Evolutionary conservation across 2,329 filamentous ascomycete species (phyloP), one percentile per base, ranked within the genome.

Genomic region (Ophiostoma sp.): DNA sequence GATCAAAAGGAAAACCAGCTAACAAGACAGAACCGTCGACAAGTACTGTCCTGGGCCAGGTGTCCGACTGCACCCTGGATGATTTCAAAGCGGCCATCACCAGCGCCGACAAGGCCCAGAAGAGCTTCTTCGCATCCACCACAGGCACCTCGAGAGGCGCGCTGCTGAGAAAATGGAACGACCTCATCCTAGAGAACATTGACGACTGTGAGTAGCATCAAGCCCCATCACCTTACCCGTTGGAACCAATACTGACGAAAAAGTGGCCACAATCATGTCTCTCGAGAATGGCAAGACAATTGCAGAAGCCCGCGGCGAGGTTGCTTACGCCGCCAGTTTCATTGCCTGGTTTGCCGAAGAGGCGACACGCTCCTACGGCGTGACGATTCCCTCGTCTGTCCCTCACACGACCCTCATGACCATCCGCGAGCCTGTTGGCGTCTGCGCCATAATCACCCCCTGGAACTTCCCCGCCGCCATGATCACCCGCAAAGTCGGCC

Each of bases 381-480:
- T 93, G 77, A 92, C 90, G 19, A 94, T 95, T 76, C 89, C 90
- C 15, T 87, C 91, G 12, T 90, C 88, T 6, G 84, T 92, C 1
- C 85, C 91, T 48, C 45, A 48, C 15, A 48, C 0, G 90, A 89
- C 4, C 81, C 87, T 93, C 71, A 89, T 96, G 77, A 96, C 93
- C 0, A 83, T 93, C 79, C 94, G 93, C 83, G 92, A 97, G 82
- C 93, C 94, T 0, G 89, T 97, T 19, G 94, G 93, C 71, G 93
- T 97, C 15, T 93, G 91, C 78, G 93, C 91, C 2, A 84, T 96
- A 69, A 93, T 97, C 75, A 94, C 93, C 11, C 94, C 94, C 72
- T 96, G 93, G 94, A 97, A 97, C 83, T 97, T 97, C 79, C 92
- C 92, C 15, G 89, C 91, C 2, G 91, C 91, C 69, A 93, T 93